phyloP scores from a whole-genome alignment of 148 eudicot species.

The Mesembryanthemum crystallinum region DNA sequence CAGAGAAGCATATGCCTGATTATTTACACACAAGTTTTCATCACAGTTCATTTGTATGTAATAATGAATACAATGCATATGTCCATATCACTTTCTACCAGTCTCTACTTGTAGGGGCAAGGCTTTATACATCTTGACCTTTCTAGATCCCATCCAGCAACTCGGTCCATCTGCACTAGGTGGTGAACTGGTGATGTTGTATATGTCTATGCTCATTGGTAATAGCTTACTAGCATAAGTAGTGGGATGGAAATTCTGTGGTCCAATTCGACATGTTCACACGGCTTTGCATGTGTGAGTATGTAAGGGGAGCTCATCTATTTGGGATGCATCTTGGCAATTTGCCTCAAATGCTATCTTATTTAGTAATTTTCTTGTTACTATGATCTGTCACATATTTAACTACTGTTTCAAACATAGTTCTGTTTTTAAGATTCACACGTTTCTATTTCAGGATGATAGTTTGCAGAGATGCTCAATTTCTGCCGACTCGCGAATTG shows the following conservation, averaged over 20 bases:
- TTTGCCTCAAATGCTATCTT: not conserved
- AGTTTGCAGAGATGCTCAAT: constrained; percentile 84
- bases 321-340: not conserved
- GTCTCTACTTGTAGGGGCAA: not conserved
- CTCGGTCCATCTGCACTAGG: not conserved
- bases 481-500: constrained; percentile 85
- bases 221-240: not conserved
- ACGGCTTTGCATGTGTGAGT: not conserved
- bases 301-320: not conserved
- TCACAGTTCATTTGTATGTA: no score
- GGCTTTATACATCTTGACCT: not conserved
- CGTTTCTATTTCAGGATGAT: constrained; percentile 60
- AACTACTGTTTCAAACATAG: not conserved
- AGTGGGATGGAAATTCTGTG: not conserved
- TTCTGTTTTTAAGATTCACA: constrained; percentile 14
- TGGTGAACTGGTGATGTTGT: not conserved
- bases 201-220: not conserved
- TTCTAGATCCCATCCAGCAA: not conserved
- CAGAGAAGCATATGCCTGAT: not conserved
- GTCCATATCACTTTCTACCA: not conserved
- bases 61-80: not conserved
- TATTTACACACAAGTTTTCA: no score
- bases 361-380: not conserved
- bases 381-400: not conserved
- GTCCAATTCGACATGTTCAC: not conserved